Percentiles rank a stretch among this genome's conserved stretches.
Conservation (phyloP, 2,329 filamentous ascomycete species). For the Aspergillus sp. region DNA sequence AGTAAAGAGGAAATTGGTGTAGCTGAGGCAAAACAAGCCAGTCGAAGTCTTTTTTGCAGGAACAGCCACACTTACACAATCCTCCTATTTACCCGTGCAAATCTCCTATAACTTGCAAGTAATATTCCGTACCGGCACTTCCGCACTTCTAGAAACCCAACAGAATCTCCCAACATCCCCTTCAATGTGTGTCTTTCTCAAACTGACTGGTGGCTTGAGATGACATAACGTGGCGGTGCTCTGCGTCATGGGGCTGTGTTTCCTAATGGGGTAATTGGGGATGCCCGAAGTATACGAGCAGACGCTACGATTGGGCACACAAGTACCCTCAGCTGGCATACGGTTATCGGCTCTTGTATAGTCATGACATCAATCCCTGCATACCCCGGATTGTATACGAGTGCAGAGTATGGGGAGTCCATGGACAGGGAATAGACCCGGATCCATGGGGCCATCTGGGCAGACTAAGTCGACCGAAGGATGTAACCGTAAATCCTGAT, state of each 20-base stretch:
- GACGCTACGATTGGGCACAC: conserved; percentile 1
- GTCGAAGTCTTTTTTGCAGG: not conserved
- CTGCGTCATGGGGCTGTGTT: not conserved
- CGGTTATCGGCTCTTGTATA: no score
- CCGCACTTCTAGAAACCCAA: no score
- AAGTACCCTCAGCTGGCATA: not conserved
- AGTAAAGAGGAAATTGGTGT: not conserved
- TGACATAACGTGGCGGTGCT: not conserved
- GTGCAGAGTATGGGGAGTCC: no score
- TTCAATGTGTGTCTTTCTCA: not conserved
- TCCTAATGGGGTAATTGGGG: not conserved
- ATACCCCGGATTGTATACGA: no score
- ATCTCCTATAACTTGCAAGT: no score
- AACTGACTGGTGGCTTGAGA: not conserved
- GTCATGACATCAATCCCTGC: no score
- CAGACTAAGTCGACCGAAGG: no score
- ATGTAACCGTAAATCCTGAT: no score
- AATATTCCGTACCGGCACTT: no score
- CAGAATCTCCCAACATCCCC: not conserved
- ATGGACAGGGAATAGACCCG: no score
- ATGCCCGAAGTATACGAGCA: conserved; percentile 2
- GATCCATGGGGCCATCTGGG: no score
- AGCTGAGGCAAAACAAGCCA: not conserved
- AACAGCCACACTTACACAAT: not conserved
- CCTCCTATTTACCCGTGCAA: no score